Percentiles rank a stretch among this genome's conserved stretches.
phyloP scores from a whole-genome alignment of 371 early-diverging fungal species.

The Actinomortierella wolfii region DNA sequence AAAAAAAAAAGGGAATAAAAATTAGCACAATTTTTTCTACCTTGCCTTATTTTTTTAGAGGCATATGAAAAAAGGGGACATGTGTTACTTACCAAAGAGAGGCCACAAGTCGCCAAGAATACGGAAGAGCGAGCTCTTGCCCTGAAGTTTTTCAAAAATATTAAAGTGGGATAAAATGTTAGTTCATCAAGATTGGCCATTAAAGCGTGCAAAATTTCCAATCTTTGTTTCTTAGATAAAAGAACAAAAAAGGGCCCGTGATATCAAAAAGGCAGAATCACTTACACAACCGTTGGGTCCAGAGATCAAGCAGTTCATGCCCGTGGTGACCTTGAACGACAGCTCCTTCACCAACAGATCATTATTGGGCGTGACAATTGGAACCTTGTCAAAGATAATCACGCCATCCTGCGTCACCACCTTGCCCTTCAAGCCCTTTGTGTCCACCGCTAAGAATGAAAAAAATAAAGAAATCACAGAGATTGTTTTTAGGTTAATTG shows the following conservation, averaged over 20 bases:
- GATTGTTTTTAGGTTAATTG: background rate
- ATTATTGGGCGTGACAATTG: conserved; percentile 92
- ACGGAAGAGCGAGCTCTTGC: conserved; percentile 91
- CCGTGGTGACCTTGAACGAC: conserved; percentile 81
- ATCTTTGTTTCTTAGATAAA: background rate
- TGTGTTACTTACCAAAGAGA: conserved; percentile 59
- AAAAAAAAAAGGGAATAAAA: background rate
- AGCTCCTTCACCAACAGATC: conserved; percentile 85
- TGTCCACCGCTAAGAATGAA: conserved; percentile 46
- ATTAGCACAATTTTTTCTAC: background rate
- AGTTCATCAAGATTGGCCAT: too few relatives aligned
- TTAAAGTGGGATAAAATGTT: too few relatives aligned
- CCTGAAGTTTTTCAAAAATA: too few relatives aligned
- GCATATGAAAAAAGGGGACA: too few relatives aligned
- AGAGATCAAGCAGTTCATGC: conserved; percentile 86
- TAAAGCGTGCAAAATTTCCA: too few relatives aligned
- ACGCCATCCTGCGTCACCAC: conserved; percentile 67
- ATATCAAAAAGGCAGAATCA: conserved; percentile 2
- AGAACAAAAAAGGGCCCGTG: background rate
- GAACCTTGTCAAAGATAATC: conserved; percentile 87
- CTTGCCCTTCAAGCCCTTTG: conserved; percentile 62
- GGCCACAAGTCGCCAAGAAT: conserved; percentile 94
- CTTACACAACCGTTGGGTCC: conserved; percentile 90
- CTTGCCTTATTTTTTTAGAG: background rate
- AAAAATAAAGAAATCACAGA: background rate